phyloP scores from a whole-genome alignment of 2,329 filamentous ascomycete species.

The Alternaria incomplexa region DNA sequence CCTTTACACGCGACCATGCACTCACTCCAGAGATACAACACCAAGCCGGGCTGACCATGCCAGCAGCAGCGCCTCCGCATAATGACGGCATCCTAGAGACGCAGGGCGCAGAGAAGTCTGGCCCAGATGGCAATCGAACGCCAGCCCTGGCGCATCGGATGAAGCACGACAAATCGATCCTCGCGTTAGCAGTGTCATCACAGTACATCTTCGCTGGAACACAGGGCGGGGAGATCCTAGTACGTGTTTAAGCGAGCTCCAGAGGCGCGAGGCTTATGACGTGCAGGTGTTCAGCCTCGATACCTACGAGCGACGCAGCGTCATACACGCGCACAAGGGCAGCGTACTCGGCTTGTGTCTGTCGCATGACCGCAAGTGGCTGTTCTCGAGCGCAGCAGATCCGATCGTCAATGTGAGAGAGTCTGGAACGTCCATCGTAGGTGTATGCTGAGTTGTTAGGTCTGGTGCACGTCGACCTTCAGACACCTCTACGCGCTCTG shows the following conservation, averaged over 20 bases:
- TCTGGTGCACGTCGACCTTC: constrained; percentile 83
- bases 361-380: constrained; percentile 72
- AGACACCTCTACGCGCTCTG: constrained; percentile 86
- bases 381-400: constrained; percentile 94
- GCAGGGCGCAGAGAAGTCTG: constrained; percentile 16
- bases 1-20: constrained; percentile 32
- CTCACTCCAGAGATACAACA: constrained; percentile 8
- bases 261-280: constrained; percentile 17
- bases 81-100: constrained; percentile 30
- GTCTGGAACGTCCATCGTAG: no score
- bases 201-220: constrained; percentile 89
- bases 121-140: constrained; percentile 10
- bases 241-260: constrained; percentile 42
- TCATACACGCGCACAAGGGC: constrained; percentile 87
- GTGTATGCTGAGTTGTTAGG: constrained; percentile 45
- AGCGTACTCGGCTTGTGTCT: constrained; percentile 87
- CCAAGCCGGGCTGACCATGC: constrained; percentile 34
- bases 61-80: constrained; percentile 32
- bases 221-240: constrained; percentile 89
- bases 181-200: constrained; percentile 81
- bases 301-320: constrained; percentile 80
- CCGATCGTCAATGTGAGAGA: constrained; percentile 79
- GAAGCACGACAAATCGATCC: constrained; percentile 77
- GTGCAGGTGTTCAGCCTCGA: constrained; percentile 78
- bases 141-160: constrained; percentile 78